Base-by-base conservation (phyloP, 352 stramenopile species). In the Phytophthora aleatoria region DNA sequence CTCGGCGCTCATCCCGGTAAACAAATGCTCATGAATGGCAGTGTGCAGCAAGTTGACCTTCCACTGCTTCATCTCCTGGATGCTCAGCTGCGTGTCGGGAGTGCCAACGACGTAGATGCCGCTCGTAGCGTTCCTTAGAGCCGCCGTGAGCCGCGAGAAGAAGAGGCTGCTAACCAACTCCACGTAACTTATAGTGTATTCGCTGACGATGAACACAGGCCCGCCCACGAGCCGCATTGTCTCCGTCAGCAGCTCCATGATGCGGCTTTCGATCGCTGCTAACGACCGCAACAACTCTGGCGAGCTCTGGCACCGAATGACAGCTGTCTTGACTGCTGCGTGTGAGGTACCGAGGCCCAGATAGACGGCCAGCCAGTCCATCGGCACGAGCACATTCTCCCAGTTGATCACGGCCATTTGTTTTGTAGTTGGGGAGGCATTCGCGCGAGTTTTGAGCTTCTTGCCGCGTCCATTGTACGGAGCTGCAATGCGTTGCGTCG, bases 351-450 rank as follows among this genome's bases (percentile, higher is more conserved):
- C 52, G 31, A 83, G 62, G 3, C 76, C 69, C n/a, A 88, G 58
- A 26, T 76, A 51, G 9, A 59, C 54, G 4, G 45, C 31, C 61
- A 88, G 54, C 74, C 71, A 88, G 38, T 68, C 28, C 51, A 71
- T 67, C 2, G 79, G 79, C 28, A 74, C 57, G 16, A 88, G 69
- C 36, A 85, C 74, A 43, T 88, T 76, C 39, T 88, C 76, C 79
- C 76, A 88, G 57, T 76, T 80, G 49, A 85, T 73, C 48, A 79
- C 67, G 35, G 74, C 48, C 48, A 69, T 63, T 38, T 82, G 63
- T 38, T 44, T 52, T 39, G 63, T 53, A 31, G 11, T 42, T 2
- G 24, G 27, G 2, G 31, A 41, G 28, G 26, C 11, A 12, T 36
- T 61, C 11, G 35, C 26, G 11, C 11, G 12, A 24, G n/a, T 48